Base-by-base conservation (phyloP, 805 yeast species). In the Maudiozyma bulderi region DNA sequence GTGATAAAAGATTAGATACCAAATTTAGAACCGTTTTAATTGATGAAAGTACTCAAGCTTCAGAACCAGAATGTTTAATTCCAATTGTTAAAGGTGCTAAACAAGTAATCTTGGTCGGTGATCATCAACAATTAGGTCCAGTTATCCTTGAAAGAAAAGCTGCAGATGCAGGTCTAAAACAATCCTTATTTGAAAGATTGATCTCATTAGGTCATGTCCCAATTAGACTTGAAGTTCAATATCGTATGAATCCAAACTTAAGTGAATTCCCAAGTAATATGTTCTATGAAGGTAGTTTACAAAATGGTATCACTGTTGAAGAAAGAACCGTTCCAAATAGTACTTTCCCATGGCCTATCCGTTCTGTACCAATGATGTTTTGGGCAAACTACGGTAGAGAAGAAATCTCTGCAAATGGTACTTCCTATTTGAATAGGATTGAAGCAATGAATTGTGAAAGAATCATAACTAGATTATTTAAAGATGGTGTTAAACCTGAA, bases 111-210 rank as follows among this genome's bases (percentile, higher is more conserved):
- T 70, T 90, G 34, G 96, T 89, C 38, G 98, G 98, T 60, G 98
- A 90, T 65, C 97, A 91, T 67, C 91, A 88, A 68, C 98, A 90
- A 70, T 73, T 90, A 55, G 96, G 97, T 1, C 97, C 98, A 0
- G 95, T 89, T 28, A 84, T 91, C 45, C 66, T 86, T 49, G 88
- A 86, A 56, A 78, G 80, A 57, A 76, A 77, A 56, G 96, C 95
- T 3, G 88, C 84, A 14, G 82, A 82, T 53, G 95, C 95, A 0
- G 96, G 97, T 28, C 74, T 91, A 49, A 77, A 77, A 51, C 95
- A 86, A 62, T 88, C 96, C 1, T 69, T 90, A 47, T 90, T 90
- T 66, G 96, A 91, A 67, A 76, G 98, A 57, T 71, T 90, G 51
- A 82, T 90, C 37, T 72, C 82, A 11, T 74, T 88, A 51, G 95